Evolutionary conservation across 2,329 filamentous ascomycete genomes (phyloP), one percentile per base, ranked within the genome.

Genomic region (Fusarium brachygibbosum): DNA sequence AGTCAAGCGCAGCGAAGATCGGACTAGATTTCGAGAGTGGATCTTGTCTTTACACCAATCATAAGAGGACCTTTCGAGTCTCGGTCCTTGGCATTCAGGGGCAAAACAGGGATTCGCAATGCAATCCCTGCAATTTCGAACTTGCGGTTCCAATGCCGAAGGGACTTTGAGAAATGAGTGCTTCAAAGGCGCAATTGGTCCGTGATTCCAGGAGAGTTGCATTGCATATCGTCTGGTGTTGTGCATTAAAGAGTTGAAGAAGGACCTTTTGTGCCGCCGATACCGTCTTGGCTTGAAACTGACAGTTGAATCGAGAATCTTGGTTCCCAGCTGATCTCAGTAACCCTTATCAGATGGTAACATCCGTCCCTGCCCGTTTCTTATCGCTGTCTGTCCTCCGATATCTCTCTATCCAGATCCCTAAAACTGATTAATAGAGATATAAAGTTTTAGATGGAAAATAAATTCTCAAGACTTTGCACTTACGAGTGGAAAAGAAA

Each of bases 1-100:
- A 60, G 58, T 21, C 28, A 59, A 59, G 54, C 41, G 58, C 13
- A 60, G 13, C 41, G 54, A 60, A 60, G 42, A 60, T 60, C 58
- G 54, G 35, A 41, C 23, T 60, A 28, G 53, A 50, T 28, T 37
- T 21, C 31, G 19, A 41, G 12, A 50, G 34, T 51, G 29, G 48
- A 44, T 8, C 3, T 25, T 34, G 10, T 4, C 6, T 6, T 7
- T 19, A 4, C 23, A 17, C 48, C 48, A 51, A 51, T 51, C 23
- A 29, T 9, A 6, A 16, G 13, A 6, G 19, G 13, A 5, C 6
- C 13, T 23, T 16, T 17, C 21, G 16, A 28, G 55, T 42, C 32
- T n/a, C 17, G 23, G 12, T 38, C 19, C 55, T 61, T 61, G 55
- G 55, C 58, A 49, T 41, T 60, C 55, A 61, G 55, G 55, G 55